phyloP scores from a whole-genome alignment of 129 eudicot genomes.

The Escallonia herrerae region DNA sequence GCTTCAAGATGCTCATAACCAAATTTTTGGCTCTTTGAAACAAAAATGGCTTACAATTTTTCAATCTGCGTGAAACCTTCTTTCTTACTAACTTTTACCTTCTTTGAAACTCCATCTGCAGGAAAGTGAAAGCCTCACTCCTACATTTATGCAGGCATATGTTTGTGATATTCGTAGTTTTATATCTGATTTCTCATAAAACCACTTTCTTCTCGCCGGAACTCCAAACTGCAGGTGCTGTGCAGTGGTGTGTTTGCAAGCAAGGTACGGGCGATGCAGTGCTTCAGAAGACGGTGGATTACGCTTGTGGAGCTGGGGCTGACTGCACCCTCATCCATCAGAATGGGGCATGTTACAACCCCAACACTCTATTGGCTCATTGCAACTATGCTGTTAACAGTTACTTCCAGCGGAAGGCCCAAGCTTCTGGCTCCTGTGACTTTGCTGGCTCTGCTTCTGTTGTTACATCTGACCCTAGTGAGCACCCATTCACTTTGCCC shows the following conservation, averaged over 20 bases:
- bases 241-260: constrained; percentile 76
- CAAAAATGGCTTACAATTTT: too few species aligned
- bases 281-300: constrained; percentile 68
- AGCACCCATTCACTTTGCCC: constrained; percentile 3
- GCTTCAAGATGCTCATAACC: background rate
- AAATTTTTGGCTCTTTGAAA: background rate
- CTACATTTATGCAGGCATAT: background rate
- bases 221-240: background rate
- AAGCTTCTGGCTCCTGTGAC: constrained; percentile 46
- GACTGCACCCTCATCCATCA: constrained; percentile 61
- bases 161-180: background rate
- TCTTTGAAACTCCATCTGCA: too few species aligned
- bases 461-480: constrained; percentile 57
- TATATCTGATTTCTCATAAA: too few species aligned
- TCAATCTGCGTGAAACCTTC: too few species aligned
- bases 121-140: too few species aligned
- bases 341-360: constrained; percentile 67
- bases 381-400: constrained; percentile 86
- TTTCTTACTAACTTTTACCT: too few species aligned
- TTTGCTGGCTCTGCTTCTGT: constrained; percentile 65
- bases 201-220: background rate
- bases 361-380: constrained; percentile 67
- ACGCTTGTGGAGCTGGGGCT: constrained; percentile 89
- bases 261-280: constrained; percentile 46
- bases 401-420: constrained; percentile 65